These are phyloP conservation scores for Ephemerocybe angulata DNA, from an alignment of 768 basidiomycete genomes.

Conservation along the genomic window DNA sequence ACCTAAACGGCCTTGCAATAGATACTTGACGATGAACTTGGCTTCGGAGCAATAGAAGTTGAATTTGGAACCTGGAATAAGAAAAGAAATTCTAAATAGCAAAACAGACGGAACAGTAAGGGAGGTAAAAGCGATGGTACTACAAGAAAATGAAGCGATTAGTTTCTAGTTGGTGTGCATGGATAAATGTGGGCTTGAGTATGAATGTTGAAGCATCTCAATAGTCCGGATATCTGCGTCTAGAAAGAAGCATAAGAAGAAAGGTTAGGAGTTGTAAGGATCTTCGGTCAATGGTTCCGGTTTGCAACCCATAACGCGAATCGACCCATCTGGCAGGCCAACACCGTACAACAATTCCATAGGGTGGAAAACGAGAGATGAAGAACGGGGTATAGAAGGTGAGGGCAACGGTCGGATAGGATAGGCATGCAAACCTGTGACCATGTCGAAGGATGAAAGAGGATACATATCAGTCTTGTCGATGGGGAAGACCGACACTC, in stretches of 20 bases:
- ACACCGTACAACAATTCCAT: slow-evolving; percentile 69
- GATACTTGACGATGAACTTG: too few relatives aligned
- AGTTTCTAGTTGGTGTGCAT: neutral
- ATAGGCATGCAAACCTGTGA: slow-evolving; percentile 44
- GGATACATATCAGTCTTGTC: slow-evolving; percentile 20
- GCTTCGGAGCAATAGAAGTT: too few relatives aligned
- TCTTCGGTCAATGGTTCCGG: too few relatives aligned
- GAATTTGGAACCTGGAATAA: too few relatives aligned
- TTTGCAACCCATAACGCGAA: slow-evolving; percentile 54
- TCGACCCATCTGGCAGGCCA: slow-evolving; percentile 42
- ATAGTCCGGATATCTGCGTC: neutral
- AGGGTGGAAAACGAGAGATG: slow-evolving; percentile 66
- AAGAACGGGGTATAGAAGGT: slow-evolving; percentile 46
- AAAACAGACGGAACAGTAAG: too few relatives aligned
- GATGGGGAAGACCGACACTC: slow-evolving; percentile 51
- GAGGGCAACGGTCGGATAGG: slow-evolving; percentile 41
- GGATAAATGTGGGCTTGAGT: too few relatives aligned
- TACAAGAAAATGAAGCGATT: neutral
- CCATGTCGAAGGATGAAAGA: slow-evolving; percentile 37
- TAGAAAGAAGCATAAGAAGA: neutral
- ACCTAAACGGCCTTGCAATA: neutral
- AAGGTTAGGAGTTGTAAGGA: slow-evolving; percentile 6
- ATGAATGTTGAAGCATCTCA: too few relatives aligned
- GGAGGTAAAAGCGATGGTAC: too few relatives aligned
- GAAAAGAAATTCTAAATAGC: too few relatives aligned